These are phyloP conservation scores for Sechiopsis laciniata DNA, from an alignment of 306 rosid species.

Conservation along the genomic window DNA sequence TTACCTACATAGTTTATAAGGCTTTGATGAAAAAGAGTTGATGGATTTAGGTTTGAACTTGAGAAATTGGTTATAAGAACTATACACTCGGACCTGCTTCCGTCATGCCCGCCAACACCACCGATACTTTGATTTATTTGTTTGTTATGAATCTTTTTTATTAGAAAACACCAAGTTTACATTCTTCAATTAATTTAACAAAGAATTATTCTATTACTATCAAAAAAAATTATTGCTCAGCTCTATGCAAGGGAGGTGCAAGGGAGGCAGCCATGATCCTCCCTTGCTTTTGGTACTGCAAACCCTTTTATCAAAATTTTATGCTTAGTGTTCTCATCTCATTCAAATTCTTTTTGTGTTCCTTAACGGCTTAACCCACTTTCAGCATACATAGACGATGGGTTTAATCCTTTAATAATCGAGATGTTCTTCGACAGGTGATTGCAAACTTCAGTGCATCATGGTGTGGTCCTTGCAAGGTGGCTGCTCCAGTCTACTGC, in stretches of 20 bases:
- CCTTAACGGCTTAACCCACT: not conserved
- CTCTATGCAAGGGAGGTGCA: not conserved
- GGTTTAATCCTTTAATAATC: slow-evolving; percentile 4
- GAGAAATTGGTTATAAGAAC: not conserved
- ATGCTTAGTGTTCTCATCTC: not conserved
- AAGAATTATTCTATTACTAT: not conserved
- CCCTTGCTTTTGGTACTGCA: slow-evolving; percentile 4
- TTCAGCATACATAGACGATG: not conserved
- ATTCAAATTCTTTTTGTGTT: not conserved
- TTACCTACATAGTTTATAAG: not conserved
- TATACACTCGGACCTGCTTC: not conserved
- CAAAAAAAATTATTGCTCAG: not conserved
- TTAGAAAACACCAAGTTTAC: not conserved
- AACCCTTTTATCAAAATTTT: not conserved
- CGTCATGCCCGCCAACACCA: not conserved
- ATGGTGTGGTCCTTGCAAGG: slow-evolving; percentile 96
- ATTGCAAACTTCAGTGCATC: slow-evolving; percentile 91
- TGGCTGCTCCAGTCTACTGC: slow-evolving; percentile 59
- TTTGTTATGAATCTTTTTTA: too few relatives aligned
- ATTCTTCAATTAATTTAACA: not conserved
- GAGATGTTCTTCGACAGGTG: slow-evolving; percentile 49
- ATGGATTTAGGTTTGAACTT: slow-evolving; percentile 6
- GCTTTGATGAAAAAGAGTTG: not conserved
- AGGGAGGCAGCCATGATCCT: not conserved
- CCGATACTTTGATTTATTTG: not conserved